A percentile compares a stretch with the other conserved stretches of the same genome.
Conservation (phyloP, 495 filamentous ascomycete species). For the Wilcoxina mikolae region DNA sequence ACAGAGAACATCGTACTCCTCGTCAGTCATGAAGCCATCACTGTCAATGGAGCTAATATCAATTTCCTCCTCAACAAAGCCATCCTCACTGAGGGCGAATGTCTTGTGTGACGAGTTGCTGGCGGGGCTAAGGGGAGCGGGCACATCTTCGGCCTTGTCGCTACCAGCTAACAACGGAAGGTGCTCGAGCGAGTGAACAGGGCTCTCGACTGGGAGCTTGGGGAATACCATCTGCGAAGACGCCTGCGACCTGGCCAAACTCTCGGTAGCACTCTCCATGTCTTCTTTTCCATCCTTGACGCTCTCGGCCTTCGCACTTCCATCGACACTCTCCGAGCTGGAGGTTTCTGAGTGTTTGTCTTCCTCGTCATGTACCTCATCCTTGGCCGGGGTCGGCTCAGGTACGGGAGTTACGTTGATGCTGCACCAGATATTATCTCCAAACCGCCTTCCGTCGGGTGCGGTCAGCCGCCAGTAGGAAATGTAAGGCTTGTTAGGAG, state of each 20-base stretch:
- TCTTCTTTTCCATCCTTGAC: conserved; percentile 21
- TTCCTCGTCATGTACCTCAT: conserved; percentile 4
- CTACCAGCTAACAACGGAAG: conserved; percentile 3
- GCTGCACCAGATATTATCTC: conserved; percentile 90
- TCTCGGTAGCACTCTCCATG: conserved; percentile 16
- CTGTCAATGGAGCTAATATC: conserved; percentile 33
- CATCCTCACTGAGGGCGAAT: conserved; percentile 38
- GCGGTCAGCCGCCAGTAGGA: conserved; percentile 94
- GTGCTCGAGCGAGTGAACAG: conserved; percentile 55
- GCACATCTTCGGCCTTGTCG: conserved; percentile 32
- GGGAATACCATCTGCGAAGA: conserved; percentile 86
- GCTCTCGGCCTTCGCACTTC: conserved; percentile 12
- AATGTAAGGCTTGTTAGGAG: conserved; percentile 53
- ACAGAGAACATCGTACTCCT: conserved; percentile 94
- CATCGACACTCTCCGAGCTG: conserved; percentile 10
- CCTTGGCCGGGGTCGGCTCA: neutral
- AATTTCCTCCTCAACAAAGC: conserved; percentile 43
- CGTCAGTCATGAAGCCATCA: conserved; percentile 74
- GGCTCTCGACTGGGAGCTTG: conserved; percentile 87
- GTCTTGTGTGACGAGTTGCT: conserved; percentile 30
- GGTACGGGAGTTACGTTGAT: conserved; percentile 45
- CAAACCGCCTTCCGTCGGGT: conserved; percentile 66
- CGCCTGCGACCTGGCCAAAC: conserved; percentile 16
- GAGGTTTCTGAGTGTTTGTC: conserved; percentile 14
- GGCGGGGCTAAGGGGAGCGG: conserved; percentile 12